Conservation (phyloP, 208 protist genomes). For the Leishmania amazonensis region DNA sequence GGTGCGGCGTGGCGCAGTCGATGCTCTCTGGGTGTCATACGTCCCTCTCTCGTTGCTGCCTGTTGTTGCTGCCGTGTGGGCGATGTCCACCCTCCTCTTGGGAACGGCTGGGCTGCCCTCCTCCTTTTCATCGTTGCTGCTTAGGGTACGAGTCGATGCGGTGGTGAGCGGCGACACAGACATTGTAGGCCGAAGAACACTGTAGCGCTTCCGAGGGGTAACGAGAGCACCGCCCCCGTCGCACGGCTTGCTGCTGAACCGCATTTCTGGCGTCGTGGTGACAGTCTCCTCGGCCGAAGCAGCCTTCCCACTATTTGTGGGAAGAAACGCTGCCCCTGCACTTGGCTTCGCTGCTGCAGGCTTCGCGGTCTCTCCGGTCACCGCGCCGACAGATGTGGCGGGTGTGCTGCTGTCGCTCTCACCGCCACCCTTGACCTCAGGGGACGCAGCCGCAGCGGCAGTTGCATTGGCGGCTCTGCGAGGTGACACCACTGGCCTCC, state of each 20-base stretch:
- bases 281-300: not conserved
- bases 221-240: not conserved
- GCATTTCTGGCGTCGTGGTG: not conserved
- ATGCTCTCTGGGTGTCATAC: not conserved
- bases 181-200: not conserved
- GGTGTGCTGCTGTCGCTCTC: not conserved
- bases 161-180: constrained; percentile 4
- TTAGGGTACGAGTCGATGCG: not conserved
- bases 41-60: too few relatives aligned
- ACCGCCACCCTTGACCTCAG: not conserved
- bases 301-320: not conserved
- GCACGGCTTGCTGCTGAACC: too few relatives aligned
- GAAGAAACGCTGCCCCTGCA: not conserved
- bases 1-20: not conserved
- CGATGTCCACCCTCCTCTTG: not conserved
- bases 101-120: not conserved
- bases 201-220: not conserved
- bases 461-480: not conserved
- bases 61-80: not conserved
- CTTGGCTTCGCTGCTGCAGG: not conserved
- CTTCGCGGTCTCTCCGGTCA: not conserved
- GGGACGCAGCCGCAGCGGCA: not conserved
- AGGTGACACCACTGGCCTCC: not conserved
- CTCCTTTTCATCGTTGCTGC: not conserved
- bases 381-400: not conserved